Base-by-base conservation (phyloP, 2,329 filamentous ascomycete genomes). In the Thelonectria olida region DNA sequence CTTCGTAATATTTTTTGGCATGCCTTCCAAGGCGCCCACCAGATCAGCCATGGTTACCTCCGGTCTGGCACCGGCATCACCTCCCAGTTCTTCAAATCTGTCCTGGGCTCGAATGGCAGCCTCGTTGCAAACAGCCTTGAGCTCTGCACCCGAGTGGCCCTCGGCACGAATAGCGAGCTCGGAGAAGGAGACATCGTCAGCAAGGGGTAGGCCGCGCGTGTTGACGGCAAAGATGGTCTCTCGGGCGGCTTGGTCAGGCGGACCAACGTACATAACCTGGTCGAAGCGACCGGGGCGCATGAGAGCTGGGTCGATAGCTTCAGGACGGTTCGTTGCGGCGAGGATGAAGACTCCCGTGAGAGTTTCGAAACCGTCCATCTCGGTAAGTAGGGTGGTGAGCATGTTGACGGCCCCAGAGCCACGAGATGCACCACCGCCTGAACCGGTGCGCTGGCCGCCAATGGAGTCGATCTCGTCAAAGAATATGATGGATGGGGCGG, bases 401-500 rank as follows among this genome's bases (percentile, higher is more conserved):
- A 97, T 92, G 73, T 97, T 96, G 48, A 97, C 84, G 1, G 90
- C 87, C 20, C 79, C 78, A 36, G 71, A 72, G 45, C 75, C 75
- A 15, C 74, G 70, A 4, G 74, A 70, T 7, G 64, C 68, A 7
- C 70, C 78, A 17, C 80, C 76, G 6, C 77, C 75, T 4, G 82
- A 81, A 23, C 81, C 82, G 13, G 85, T 76, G 19, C 84, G 79
- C 56, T 82, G 80, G 2, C 79, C 90, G 72, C 77, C 91, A 64
- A 98, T 95, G 5, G 92, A 89, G 78, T 98, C 94, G 69, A 98
- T 96, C 76, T 98, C 94, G 75, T 98, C 94, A 67, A 97, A 97
- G 83, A 97, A 98, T 70, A 98, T 93, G 77, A 97, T 95, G 74
- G 92, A 93, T 0, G 95, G 95, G 52, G 90, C 89, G 8, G 93